Percentiles rank a stretch among this genome's conserved stretches.
phyloP scores from a whole-genome alignment of 1,284 basidiomycete genomes.

The Cryptococcus sp. region DNA sequence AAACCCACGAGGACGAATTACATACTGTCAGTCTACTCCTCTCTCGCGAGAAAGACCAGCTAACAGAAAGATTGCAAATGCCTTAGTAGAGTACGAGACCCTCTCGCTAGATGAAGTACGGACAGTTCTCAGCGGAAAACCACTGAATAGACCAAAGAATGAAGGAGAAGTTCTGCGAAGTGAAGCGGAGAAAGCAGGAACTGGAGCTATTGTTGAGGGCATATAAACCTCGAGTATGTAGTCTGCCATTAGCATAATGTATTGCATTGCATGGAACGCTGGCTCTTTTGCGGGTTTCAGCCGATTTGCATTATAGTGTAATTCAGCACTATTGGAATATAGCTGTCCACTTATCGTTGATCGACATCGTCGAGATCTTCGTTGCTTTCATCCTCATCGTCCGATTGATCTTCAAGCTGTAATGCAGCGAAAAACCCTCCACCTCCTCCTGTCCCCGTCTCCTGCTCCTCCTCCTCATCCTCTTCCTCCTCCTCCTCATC shows the following conservation, averaged over 20 bases:
- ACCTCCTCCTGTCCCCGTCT: slow-evolving; percentile 16
- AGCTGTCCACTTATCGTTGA: too few relatives aligned
- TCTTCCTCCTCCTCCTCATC: slow-evolving; percentile 16
- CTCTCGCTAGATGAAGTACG: slow-evolving; percentile 76
- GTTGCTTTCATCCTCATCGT: too few relatives aligned
- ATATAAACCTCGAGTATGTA: slow-evolving; percentile 13
- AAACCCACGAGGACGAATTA: slow-evolving; percentile 68
- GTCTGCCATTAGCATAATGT: too few relatives aligned
- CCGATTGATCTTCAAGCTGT: slow-evolving; percentile 23
- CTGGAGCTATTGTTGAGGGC: slow-evolving; percentile 28
- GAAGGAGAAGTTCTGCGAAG: slow-evolving; percentile 28
- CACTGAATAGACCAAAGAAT: slow-evolving; percentile 50
- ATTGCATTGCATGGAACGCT: too few relatives aligned
- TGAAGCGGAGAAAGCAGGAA: slow-evolving; percentile 19
- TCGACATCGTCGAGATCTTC: too few relatives aligned
- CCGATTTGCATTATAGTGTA: too few relatives aligned
- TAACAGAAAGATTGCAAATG: slow-evolving; percentile 65
- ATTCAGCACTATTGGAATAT: too few relatives aligned
- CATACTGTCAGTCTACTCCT: slow-evolving; percentile 59
- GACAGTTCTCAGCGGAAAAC: slow-evolving; percentile 75
- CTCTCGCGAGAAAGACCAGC: too few relatives aligned
- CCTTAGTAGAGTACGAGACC: slow-evolving; percentile 91
- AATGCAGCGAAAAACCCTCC: slow-evolving; percentile 44
- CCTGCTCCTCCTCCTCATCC: slow-evolving; percentile 18
- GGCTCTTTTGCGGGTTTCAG: too few relatives aligned